These are phyloP conservation scores for Calvatia gigantea DNA, from an alignment of 768 basidiomycete species.

Conservation along the genomic window DNA sequence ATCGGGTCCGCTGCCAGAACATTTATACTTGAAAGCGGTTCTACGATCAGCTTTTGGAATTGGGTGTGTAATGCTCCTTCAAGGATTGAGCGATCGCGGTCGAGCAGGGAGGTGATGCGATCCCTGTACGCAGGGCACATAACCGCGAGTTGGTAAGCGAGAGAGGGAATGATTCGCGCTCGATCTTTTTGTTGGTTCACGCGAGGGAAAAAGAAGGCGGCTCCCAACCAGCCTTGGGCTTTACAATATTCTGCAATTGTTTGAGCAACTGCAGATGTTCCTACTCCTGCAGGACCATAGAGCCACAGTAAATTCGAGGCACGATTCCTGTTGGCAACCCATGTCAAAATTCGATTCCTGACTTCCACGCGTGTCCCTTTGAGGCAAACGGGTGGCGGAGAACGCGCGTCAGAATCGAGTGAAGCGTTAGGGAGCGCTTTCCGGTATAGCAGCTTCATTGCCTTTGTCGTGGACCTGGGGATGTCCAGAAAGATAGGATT, in stretches of 20 bases:
- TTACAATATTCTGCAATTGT: background rate
- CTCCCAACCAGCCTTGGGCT: background rate
- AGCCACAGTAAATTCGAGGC: background rate
- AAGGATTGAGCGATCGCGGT: background rate
- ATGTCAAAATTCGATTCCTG: background rate
- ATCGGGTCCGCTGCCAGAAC: background rate
- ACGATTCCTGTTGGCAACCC: background rate
- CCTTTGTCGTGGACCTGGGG: too few relatives aligned
- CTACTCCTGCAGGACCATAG: slow-evolving; percentile 1
- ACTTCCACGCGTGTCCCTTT: background rate
- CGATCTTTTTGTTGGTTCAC: background rate
- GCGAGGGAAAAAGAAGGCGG: slow-evolving; percentile 3
- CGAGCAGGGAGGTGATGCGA: background rate
- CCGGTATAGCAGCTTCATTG: background rate
- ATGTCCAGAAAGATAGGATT: too few relatives aligned
- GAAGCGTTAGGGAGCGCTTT: background rate
- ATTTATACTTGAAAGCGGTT: background rate
- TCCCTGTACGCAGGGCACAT: background rate
- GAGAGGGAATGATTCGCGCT: background rate
- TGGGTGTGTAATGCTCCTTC: background rate
- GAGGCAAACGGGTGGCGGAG: background rate
- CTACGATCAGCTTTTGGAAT: background rate
- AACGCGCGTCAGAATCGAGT: background rate
- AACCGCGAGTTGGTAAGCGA: background rate
- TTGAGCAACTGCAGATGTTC: slow-evolving; percentile 3